phyloP scores from a whole-genome alignment of 2,329 filamentous ascomycete species.

The Fusarium gaditjirri region DNA sequence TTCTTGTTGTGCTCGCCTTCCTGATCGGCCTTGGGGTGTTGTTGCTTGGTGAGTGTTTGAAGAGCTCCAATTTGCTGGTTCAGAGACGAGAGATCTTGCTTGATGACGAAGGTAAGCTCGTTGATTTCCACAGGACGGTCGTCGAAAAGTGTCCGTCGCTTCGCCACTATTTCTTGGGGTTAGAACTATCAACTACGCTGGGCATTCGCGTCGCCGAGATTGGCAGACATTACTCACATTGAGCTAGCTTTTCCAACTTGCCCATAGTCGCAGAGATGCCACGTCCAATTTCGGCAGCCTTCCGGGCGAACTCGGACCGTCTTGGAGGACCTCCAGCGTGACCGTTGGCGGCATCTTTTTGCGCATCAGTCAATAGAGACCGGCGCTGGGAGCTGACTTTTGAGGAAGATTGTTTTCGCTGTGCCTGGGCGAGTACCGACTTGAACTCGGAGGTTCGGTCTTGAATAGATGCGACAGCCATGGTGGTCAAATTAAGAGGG shows the following conservation, averaged over 20 bases:
- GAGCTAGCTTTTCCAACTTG: conserved; percentile 92
- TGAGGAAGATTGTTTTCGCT: conserved; percentile 78
- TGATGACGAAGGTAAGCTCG: conserved; percentile 96
- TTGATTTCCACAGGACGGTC: conserved; percentile 97
- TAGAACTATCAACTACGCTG: not conserved
- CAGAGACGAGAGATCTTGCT: conserved; percentile 86
- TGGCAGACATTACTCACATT: conserved; percentile 63
- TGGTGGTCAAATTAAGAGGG: conserved; percentile 48
- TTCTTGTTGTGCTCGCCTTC: conserved; percentile 99
- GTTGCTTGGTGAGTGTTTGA: conserved; percentile 79
- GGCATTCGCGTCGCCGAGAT: not conserved
- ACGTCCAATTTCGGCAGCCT: conserved; percentile 89
- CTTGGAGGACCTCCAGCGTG: conserved; percentile 58
- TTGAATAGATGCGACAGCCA: conserved; percentile 84
- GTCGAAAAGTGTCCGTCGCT: conserved; percentile 95
- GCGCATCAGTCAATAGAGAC: conserved; percentile 79
- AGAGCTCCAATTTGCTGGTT: conserved; percentile 89
- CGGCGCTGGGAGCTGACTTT: conserved; percentile 84
- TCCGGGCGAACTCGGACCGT: conserved; percentile 91
- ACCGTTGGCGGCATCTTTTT: conserved; percentile 72
- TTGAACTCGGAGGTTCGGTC: conserved; percentile 97
- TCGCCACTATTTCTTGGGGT: conserved; percentile 72
- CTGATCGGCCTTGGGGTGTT: conserved; percentile 79
- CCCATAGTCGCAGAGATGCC: conserved; percentile 93
- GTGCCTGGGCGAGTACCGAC: conserved; percentile 86